Conservation (phyloP, 1,284 basidiomycete genomes). For the Trichosporon faecale region DNA sequence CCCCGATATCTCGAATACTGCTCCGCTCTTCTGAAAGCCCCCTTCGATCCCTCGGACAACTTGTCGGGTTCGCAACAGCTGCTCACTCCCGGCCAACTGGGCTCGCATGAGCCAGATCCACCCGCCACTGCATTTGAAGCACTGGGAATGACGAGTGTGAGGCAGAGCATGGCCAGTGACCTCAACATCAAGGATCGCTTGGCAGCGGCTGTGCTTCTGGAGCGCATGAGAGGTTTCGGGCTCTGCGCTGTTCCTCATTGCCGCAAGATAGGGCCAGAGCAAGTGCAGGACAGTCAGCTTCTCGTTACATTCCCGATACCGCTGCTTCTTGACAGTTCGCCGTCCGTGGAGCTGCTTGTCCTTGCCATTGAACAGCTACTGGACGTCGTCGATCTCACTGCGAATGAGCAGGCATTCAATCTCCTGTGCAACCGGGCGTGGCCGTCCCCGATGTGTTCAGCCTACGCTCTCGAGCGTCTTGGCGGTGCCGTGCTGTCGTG, state of each 20-base stretch:
- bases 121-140: conserved; percentile 60
- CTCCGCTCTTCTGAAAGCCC: conserved; percentile 36
- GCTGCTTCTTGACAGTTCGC: conserved; percentile 65
- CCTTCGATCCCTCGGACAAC: conserved; percentile 16
- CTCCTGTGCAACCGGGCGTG: conserved; percentile 64
- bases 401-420: conserved; percentile 69
- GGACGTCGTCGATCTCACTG: conserved; percentile 64
- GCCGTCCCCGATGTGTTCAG: conserved; percentile 67
- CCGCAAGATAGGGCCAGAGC: conserved; percentile 12
- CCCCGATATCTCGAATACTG: conserved; percentile 62
- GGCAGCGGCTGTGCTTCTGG: conserved; percentile 59
- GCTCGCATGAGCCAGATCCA: conserved; percentile 20
- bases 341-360: conserved; percentile 67
- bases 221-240: conserved; percentile 62
- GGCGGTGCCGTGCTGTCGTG: conserved; percentile 55
- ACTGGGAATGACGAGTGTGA: conserved; percentile 60
- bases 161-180: conserved; percentile 62
- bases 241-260: conserved; percentile 55
- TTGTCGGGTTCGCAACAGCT: neutral
- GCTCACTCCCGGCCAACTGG: neutral
- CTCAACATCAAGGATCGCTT: conserved; percentile 60
- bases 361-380: conserved; percentile 68
- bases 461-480: conserved; percentile 58
- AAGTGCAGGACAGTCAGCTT: neutral
- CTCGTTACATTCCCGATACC: conserved; percentile 60